These are phyloP conservation scores for Musa troglodytarum DNA, from an alignment of 176 grass and related monocot species.

Conservation along the genomic window DNA sequence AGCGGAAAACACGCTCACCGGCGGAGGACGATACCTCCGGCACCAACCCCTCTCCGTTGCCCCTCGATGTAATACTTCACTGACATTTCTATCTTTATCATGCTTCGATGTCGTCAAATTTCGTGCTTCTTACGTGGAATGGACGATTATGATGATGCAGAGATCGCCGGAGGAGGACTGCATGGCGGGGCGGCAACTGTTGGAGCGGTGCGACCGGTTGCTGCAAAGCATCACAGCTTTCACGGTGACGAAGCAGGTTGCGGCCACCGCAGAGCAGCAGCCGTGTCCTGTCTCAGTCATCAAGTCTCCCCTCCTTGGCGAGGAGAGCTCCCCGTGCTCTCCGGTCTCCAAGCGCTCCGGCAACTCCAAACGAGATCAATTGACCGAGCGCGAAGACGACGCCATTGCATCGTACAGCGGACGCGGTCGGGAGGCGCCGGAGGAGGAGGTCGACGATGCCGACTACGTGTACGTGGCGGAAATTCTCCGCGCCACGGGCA, in stretches of 20 bases:
- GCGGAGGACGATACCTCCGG: not conserved
- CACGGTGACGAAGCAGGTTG: constrained; percentile 31
- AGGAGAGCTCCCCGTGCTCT: constrained; percentile 14
- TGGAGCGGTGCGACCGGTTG: constrained; percentile 75
- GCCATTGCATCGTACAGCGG: constrained; percentile 1
- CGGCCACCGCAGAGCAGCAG: constrained; percentile 23
- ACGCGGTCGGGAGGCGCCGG: not conserved
- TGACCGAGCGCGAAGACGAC: not conserved
- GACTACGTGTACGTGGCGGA: constrained; percentile 23
- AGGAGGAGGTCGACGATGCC: not conserved
- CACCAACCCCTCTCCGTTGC: not conserved
- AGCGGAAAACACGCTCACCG: not conserved
- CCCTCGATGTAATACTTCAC: not conserved
- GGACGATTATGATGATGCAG: constrained; percentile 19
- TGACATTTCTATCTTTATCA: no score
- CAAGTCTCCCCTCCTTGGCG: not conserved
- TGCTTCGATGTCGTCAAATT: no score
- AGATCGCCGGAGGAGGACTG: constrained; percentile 22
- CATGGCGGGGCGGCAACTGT: constrained; percentile 32
- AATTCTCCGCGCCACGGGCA: constrained; percentile 8
- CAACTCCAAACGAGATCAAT: constrained; percentile 10
- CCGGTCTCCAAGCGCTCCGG: constrained; percentile 7
- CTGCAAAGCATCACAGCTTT: constrained; percentile 74
- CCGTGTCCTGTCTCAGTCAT: constrained; percentile 24
- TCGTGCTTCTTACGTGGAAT: not conserved